Evolutionary conservation across 176 grass and related monocot genomes (phyloP).

Genomic region (sorghum (Sorghum bicolor)): Sorghum_bicolor_NCBIv3 NC_012870.2:71968001-71968500

Average conservation of each 20-base stretch:
- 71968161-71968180: constrained; percentile 65
- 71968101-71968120: constrained; percentile 83
- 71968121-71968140: constrained; percentile 77
- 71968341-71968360: constrained; percentile 69
- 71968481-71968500: not conserved
- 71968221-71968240: constrained; percentile 13
- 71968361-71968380: constrained; percentile 85
- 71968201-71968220: not conserved
- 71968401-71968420: not conserved
- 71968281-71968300: constrained; percentile 13
- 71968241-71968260: not conserved
- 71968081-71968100: constrained; percentile 70
- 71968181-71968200: constrained; percentile 75
- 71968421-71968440: not conserved
- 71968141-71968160: constrained; percentile 83
- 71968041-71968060: not conserved
- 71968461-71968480: constrained; percentile 8
- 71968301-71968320: not conserved
- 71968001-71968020: not conserved
- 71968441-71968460: not conserved
- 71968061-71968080: not conserved
- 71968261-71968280: not conserved
- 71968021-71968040: not conserved
- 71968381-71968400: constrained; percentile 14
- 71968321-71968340: constrained; percentile 95